Evolutionary conservation across 1,284 basidiomycete genomes (phyloP).

Genomic region (Ganoderma lingzhi): DNA sequence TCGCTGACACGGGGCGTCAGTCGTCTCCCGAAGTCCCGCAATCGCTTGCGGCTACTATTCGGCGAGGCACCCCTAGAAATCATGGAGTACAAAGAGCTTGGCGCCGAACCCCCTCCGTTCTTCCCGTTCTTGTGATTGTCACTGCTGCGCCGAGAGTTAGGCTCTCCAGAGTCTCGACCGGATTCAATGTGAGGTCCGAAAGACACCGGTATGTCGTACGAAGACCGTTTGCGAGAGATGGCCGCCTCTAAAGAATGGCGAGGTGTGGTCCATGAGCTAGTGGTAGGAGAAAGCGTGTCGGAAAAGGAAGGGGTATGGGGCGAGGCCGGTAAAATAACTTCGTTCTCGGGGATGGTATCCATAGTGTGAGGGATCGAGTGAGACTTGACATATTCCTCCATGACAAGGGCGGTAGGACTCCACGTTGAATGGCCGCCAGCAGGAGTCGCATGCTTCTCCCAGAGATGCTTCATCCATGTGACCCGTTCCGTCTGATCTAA

Average conservation of each 20-base stretch:
- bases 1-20: slow-evolving; percentile 52
- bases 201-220: slow-evolving; percentile 53
- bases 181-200: slow-evolving; percentile 45
- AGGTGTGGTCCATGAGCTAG: slow-evolving; percentile 41
- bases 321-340: slow-evolving; percentile 30
- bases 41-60: slow-evolving; percentile 49
- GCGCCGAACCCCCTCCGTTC: slow-evolving; percentile 44
- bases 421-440: slow-evolving; percentile 42
- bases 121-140: slow-evolving; percentile 53
- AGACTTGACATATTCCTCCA: slow-evolving; percentile 66
- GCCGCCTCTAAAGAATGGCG: slow-evolving; percentile 53
- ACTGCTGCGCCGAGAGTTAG: slow-evolving; percentile 51
- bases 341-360: slow-evolving; percentile 55
- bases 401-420: slow-evolving; percentile 71
- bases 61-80: slow-evolving; percentile 52
- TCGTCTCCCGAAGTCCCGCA: slow-evolving; percentile 49
- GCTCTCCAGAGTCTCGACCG: slow-evolving; percentile 46
- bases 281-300: slow-evolving; percentile 45
- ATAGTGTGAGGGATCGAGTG: slow-evolving; percentile 49
- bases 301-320: slow-evolving; percentile 43
- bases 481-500: slow-evolving; percentile 71
- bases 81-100: slow-evolving; percentile 46
- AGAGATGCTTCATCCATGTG: slow-evolving; percentile 73
- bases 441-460: slow-evolving; percentile 56
- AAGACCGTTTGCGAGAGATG: slow-evolving; percentile 48